Conservation (phyloP, 2,329 filamentous ascomycete species). For the Aspergillus fijiensis region DNA sequence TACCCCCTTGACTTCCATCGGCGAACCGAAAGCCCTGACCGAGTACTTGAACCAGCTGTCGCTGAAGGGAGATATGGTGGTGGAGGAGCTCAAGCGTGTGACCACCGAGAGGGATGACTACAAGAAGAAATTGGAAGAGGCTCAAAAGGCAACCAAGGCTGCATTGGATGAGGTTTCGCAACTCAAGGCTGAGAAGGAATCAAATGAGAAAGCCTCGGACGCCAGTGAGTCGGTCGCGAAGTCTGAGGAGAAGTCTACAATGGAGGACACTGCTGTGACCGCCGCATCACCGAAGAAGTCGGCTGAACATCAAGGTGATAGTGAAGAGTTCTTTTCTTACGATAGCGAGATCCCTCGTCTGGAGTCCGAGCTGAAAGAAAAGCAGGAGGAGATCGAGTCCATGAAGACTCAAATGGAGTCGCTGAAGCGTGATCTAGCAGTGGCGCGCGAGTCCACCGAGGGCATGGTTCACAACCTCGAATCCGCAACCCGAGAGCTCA, state of each 20-base stretch:
- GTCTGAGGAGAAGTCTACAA: slow-evolving; percentile 11
- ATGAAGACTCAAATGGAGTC: slow-evolving; percentile 68
- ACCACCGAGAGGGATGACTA: slow-evolving; percentile 76
- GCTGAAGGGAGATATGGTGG: slow-evolving; percentile 84
- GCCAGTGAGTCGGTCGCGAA: slow-evolving; percentile 9
- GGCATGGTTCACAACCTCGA: slow-evolving; percentile 67
- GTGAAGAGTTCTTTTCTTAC: slow-evolving; percentile 86
- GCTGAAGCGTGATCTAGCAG: slow-evolving; percentile 68
- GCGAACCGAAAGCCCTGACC: slow-evolving; percentile 76
- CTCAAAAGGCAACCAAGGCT: slow-evolving; percentile 62
- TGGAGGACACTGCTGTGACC: slow-evolving; percentile 29
- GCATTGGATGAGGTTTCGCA: slow-evolving; percentile 64
- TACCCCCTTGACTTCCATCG: slow-evolving; percentile 85
- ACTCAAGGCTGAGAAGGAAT: slow-evolving; percentile 44
- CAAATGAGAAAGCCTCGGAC: slow-evolving; percentile 1
- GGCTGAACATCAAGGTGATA: slow-evolving; percentile 32
- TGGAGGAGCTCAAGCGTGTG: slow-evolving; percentile 88
- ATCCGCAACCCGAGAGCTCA: slow-evolving; percentile 64
- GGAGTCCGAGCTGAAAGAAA: slow-evolving; percentile 71
- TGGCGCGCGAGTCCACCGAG: slow-evolving; percentile 68
- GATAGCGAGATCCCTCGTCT: slow-evolving; percentile 82
- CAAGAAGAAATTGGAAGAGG: slow-evolving; percentile 72
- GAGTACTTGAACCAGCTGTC: slow-evolving; percentile 89
- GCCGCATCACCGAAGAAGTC: slow-evolving; percentile 25
- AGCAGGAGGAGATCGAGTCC: slow-evolving; percentile 67